Conservation (phyloP, 1,284 basidiomycete species). For the Fomitopsis pinicola region DNA sequence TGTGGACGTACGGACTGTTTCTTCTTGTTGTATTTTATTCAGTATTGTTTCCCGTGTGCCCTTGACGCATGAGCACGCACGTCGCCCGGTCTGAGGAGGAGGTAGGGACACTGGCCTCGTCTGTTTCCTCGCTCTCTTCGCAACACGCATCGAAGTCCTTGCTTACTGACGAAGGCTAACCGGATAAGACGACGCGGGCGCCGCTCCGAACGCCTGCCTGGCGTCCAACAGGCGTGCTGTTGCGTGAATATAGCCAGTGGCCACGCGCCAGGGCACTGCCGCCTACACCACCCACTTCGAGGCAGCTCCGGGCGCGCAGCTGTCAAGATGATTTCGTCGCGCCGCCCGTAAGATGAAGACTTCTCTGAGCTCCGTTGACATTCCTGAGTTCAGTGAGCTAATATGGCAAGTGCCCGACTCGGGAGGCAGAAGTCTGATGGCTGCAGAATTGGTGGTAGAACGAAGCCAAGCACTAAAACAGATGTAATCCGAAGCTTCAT, state of each 20-base stretch:
- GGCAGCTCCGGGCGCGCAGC: neutral
- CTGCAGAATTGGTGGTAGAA: no score
- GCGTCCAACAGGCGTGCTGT: neutral
- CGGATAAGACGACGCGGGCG: neutral
- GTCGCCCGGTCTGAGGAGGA: neutral
- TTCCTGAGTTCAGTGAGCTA: neutral
- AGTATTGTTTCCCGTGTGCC: neutral
- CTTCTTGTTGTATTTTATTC: slow-evolving; percentile 4
- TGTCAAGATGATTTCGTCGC: neutral
- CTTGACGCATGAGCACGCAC: neutral
- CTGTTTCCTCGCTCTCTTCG: no score
- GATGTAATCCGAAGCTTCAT: neutral
- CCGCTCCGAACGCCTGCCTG: neutral
- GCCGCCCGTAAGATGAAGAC: neutral
- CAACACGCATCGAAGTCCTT: no score
- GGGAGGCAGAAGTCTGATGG: neutral
- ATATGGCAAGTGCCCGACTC: neutral
- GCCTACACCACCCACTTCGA: neutral
- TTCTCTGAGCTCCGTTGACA: neutral
- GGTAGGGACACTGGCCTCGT: neutral
- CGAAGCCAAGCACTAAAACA: no score
- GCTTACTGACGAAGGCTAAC: no score
- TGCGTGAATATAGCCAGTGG: neutral
- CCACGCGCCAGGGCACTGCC: neutral
- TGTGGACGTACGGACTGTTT: slow-evolving; percentile 12